Conservation (phyloP, 306 rosid species). For the Macrotyloma uniflorum region DNA sequence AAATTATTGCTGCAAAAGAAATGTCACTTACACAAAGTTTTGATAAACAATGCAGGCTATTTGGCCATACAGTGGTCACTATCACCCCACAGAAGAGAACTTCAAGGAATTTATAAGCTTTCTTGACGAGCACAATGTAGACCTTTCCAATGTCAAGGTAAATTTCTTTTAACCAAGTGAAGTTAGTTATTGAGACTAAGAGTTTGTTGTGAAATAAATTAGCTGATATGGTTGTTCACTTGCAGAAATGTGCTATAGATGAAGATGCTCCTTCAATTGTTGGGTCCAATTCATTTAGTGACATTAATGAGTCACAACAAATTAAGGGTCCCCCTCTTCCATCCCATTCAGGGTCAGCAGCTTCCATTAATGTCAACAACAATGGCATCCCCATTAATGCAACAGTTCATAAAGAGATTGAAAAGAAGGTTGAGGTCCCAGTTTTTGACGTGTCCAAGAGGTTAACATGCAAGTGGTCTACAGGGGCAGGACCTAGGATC, state of each 20-base stretch:
- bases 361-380: background rate
- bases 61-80: slow-evolving; percentile 99
- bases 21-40: slow-evolving; percentile 16
- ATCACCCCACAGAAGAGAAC: slow-evolving; percentile 96
- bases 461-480: slow-evolving; percentile 82
- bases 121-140: slow-evolving; percentile 73
- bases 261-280: slow-evolving; percentile 64
- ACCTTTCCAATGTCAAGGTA: slow-evolving; percentile 93
- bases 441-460: slow-evolving; percentile 53
- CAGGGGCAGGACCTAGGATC: slow-evolving; percentile 82
- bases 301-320: slow-evolving; percentile 39
- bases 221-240: background rate
- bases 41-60: slow-evolving; percentile 68
- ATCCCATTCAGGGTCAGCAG: background rate
- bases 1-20: background rate
- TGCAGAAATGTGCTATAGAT: slow-evolving; percentile 80
- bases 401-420: slow-evolving; percentile 36
- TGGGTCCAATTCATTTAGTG: slow-evolving; percentile 40
- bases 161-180: background rate
- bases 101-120: slow-evolving; percentile 83
- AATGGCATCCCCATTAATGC: slow-evolving; percentile 14
- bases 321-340: slow-evolving; percentile 32
- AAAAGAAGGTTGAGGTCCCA: slow-evolving; percentile 36
- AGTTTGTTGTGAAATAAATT: background rate
- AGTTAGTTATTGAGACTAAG: background rate